Conservation (phyloP, 1,284 basidiomycete species). For the Psilocybe mexicana region DNA sequence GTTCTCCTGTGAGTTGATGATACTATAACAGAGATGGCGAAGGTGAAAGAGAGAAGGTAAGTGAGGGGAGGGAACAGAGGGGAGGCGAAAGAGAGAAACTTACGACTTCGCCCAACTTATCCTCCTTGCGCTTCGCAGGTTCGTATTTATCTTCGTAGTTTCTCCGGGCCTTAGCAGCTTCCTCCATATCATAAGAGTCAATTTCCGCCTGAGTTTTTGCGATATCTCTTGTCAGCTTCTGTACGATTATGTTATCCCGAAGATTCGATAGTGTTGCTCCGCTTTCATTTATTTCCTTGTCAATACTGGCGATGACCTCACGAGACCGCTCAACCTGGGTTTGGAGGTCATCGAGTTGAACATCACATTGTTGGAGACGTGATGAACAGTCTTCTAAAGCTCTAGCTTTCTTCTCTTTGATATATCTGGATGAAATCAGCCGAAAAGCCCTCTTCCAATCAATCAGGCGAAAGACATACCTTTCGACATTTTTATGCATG, state of each 20-base stretch:
- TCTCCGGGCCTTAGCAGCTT: slow-evolving; percentile 75
- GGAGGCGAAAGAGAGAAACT: slow-evolving; percentile 13
- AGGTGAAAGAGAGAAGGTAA: slow-evolving; percentile 7
- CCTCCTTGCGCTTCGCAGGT: slow-evolving; percentile 70
- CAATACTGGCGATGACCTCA: slow-evolving; percentile 52
- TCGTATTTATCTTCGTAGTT: slow-evolving; percentile 86
- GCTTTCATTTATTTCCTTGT: slow-evolving; percentile 75
- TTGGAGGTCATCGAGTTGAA: slow-evolving; percentile 57
- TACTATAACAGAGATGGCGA: slow-evolving; percentile 48
- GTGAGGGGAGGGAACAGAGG: slow-evolving; percentile 1
- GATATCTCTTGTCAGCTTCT: slow-evolving; percentile 72
- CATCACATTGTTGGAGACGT: slow-evolving; percentile 61
- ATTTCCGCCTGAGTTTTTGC: slow-evolving; percentile 72
- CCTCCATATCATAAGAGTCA: slow-evolving; percentile 76
- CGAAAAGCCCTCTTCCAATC: slow-evolving; percentile 1
- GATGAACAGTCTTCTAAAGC: slow-evolving; percentile 64
- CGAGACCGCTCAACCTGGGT: slow-evolving; percentile 56
- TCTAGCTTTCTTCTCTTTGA: slow-evolving; percentile 66
- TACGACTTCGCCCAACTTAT: slow-evolving; percentile 71
- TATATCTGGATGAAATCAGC: slow-evolving; percentile 54
- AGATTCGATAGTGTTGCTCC: slow-evolving; percentile 74
- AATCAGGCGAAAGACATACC: slow-evolving; percentile 39
- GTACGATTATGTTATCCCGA: slow-evolving; percentile 83
- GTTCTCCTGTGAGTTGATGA: slow-evolving; percentile 79
- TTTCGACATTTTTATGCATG: slow-evolving; percentile 63